Evolutionary conservation across 108 stramenopile species (phyloP), one percentile per base, ranked within the genome.

Genomic region (Nitzschia sp.): DNA sequence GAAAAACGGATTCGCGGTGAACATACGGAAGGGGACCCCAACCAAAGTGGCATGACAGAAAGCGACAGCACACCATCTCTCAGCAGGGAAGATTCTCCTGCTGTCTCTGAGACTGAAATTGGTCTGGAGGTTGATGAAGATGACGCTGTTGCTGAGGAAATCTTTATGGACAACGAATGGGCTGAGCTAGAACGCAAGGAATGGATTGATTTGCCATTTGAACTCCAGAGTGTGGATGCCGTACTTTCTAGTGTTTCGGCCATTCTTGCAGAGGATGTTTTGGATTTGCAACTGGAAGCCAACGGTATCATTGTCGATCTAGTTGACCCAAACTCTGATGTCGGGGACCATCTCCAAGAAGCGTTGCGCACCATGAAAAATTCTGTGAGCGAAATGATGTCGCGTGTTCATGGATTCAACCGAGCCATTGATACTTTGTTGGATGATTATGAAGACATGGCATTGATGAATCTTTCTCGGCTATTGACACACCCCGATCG

Each of bases 401-500:
- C 83, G 2, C 76, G 94, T 24, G 84, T 87, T 2, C 67, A 85
- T 40, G 94, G 94, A 41, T 92, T 95, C 56, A 78, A 85, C 17
- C 78, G 86, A 8, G 90, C 94, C 1, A 68, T 95, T 63, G 84
- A 88, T 63, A 63, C 71, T 14, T 68, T 95, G 5, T 53, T 95
- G 22, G 89, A 92, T 40, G 94, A 95, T 25, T 85, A 92, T 40
- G 91, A 95, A 60, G 94, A 92, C 57, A 83, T 95, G 87, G 80
- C 94, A 41, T 61, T 95, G 46, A 92, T 92, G 91, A 95, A 95
- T 63, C 60, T 95, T 9, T 85, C 86, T 3, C 82, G 90, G 43
- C 57, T 95, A 21, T 29, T 92, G 15, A 82, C 88, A 5, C 84
- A 95, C 57, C 94, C 94, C 9, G 90, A 91, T 63, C 71, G 86